Conservation (phyloP, 1,284 basidiomycete genomes). For the Schizophyllum commune region DNA sequence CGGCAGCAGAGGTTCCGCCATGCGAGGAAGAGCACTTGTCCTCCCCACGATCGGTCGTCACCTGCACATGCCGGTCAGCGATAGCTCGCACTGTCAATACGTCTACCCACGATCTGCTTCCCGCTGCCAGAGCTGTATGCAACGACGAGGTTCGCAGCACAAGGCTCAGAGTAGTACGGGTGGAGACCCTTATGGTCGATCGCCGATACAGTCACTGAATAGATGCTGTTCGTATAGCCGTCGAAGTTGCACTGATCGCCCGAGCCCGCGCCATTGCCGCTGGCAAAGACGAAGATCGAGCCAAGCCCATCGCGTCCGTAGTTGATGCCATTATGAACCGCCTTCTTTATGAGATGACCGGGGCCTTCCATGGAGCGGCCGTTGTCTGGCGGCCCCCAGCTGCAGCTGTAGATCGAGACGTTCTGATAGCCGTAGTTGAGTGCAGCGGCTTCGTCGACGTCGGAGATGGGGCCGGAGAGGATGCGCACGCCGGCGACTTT, state of each 20-base stretch:
- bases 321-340: constrained; percentile 91
- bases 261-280: constrained; percentile 88
- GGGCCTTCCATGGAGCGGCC: constrained; percentile 95
- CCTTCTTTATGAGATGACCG: constrained; percentile 86
- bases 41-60: constrained; percentile 90
- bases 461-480: constrained; percentile 92
- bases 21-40: constrained; percentile 80
- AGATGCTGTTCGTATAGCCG: constrained; percentile 98
- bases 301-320: constrained; percentile 89
- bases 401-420: constrained; percentile 92
- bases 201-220: constrained; percentile 92
- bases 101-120: constrained; percentile 73
- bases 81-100: constrained; percentile 13
- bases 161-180: constrained; percentile 96
- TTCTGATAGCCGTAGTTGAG: constrained; percentile 93
- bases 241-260: constrained; percentile 99
- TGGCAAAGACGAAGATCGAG: constrained; percentile 94
- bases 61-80: constrained; percentile 36
- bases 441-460: constrained; percentile 95
- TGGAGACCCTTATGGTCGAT: constrained; percentile 90
- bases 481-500: constrained; percentile 94
- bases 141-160: constrained; percentile 94
- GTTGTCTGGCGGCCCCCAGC: constrained; percentile 97
- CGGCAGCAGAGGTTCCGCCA: constrained; percentile 96
- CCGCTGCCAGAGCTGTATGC: constrained; percentile 96